Conservation (phyloP, 805 yeast genomes). For the Kurtzmaniella cleridarum region DNA sequence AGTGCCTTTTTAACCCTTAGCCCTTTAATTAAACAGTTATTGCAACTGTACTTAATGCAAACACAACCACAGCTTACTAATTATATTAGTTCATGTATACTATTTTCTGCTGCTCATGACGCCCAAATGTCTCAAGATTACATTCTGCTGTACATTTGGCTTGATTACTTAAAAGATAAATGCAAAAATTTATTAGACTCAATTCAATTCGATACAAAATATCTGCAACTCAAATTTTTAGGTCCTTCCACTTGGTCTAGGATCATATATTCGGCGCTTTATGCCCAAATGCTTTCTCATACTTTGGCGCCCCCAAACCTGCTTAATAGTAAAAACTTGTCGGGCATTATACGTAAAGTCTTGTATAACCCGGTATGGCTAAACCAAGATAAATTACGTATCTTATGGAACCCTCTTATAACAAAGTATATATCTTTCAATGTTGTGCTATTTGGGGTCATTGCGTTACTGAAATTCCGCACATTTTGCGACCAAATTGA, state of each 20-base stretch:
- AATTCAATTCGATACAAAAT: not conserved
- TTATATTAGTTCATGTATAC: constrained; percentile 15
- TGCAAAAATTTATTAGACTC: not conserved
- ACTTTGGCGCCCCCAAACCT: constrained; percentile 35
- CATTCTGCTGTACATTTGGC: constrained; percentile 26
- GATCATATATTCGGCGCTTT: constrained; percentile 29
- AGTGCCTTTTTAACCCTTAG: constrained; percentile 2
- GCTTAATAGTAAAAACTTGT: constrained; percentile 31
- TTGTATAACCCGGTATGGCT: constrained; percentile 39
- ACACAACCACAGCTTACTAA: constrained; percentile 16
- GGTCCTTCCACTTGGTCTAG: not conserved
- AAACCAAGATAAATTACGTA: constrained; percentile 15
- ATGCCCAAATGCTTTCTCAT: constrained; percentile 35
- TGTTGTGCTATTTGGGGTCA: constrained; percentile 11
- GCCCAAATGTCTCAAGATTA: constrained; percentile 35
- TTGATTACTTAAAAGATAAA: constrained; percentile 16
- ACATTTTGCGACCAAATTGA: not conserved
- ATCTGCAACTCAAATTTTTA: not conserved
- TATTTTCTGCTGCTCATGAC: constrained; percentile 21
- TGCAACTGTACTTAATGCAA: not conserved
- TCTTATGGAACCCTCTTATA: constrained; percentile 26
- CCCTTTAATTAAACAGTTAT: not conserved
- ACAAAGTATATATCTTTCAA: constrained; percentile 24
- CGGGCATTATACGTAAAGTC: constrained; percentile 23
- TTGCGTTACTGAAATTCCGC: not conserved